Evolutionary conservation across 192 early-diverging fungal genomes (phyloP).

Genomic region (Diversispora epigaea): DNA sequence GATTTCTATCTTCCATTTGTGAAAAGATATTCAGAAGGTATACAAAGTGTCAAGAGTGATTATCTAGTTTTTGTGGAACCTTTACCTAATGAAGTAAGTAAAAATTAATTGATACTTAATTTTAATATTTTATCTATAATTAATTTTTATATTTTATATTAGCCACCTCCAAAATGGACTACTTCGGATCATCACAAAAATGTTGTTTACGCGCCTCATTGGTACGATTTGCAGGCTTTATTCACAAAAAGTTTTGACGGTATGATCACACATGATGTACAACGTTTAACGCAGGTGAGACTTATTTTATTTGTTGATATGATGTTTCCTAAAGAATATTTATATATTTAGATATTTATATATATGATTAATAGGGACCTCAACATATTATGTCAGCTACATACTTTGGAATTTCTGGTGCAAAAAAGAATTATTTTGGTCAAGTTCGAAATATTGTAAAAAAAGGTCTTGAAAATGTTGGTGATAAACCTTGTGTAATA

Average conservation of each 20-base stretch:
- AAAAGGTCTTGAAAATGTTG: constrained; percentile 58
- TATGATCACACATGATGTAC: constrained; percentile 78
- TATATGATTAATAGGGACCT: constrained; percentile 44
- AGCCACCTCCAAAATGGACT: constrained; percentile 48
- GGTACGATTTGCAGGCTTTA: constrained; percentile 81
- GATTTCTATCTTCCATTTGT: constrained; percentile 80
- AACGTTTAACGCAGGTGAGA: constrained; percentile 64
- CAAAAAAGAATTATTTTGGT: constrained; percentile 70
- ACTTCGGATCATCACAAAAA: constrained; percentile 52
- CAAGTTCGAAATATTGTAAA: constrained; percentile 69
- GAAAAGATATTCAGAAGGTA: constrained; percentile 59
- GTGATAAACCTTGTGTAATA: constrained; percentile 65
- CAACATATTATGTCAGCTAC: constrained; percentile 70
- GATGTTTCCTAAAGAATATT: neutral
- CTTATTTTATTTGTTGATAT: neutral
- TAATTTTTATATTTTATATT: neutral
- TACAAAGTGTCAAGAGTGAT: constrained; percentile 54
- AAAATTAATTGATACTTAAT: neutral
- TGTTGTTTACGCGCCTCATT: constrained; percentile 80
- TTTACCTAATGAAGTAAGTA: constrained; percentile 68
- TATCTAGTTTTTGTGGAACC: constrained; percentile 76
- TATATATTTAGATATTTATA: neutral
- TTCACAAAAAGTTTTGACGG: constrained; percentile 73
- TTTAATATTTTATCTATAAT: neutral
- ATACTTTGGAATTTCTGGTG: constrained; percentile 77